phyloP scores from a whole-genome alignment of 1,284 basidiomycete species.

The Tremellales sp. region DNA sequence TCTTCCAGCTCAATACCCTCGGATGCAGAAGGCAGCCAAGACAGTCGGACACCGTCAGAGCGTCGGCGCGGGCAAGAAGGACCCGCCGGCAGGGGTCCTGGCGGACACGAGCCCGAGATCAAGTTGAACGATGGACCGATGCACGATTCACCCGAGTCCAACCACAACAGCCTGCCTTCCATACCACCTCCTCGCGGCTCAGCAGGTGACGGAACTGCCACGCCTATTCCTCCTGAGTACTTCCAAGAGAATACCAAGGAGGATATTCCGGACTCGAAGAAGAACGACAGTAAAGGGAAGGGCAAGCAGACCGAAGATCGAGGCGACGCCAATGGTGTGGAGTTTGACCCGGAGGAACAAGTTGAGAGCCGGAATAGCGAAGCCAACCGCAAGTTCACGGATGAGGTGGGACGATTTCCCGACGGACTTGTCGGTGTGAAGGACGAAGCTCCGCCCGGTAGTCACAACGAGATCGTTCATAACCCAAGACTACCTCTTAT shows the following conservation, averaged over 20 bases:
- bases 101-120: slow-evolving; percentile 25
- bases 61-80: slow-evolving; percentile 27
- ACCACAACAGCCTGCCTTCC: not conserved
- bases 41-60: slow-evolving; percentile 9
- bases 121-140: slow-evolving; percentile 6
- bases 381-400: slow-evolving; percentile 9
- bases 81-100: slow-evolving; percentile 26
- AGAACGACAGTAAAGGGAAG: not conserved
- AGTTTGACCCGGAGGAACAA: slow-evolving; percentile 16
- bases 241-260: not conserved
- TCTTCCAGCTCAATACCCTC: slow-evolving; percentile 27
- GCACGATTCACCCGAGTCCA: slow-evolving; percentile 18
- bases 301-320: not conserved
- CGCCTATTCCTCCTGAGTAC: not conserved
- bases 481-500: slow-evolving; percentile 35
- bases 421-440: slow-evolving; percentile 31
- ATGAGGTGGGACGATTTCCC: slow-evolving; percentile 34
- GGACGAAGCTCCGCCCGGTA: slow-evolving; percentile 37
- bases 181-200: not conserved
- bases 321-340: not conserved
- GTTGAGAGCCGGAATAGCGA: slow-evolving; percentile 4
- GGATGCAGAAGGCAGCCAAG: slow-evolving; percentile 13
- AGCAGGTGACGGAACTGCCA: not conserved
- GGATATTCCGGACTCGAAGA: not conserved
- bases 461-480: slow-evolving; percentile 40